These are phyloP conservation scores for Talaromyces nanjingensis DNA, from an alignment of 495 filamentous ascomycete genomes.

Conservation along the genomic window DNA sequence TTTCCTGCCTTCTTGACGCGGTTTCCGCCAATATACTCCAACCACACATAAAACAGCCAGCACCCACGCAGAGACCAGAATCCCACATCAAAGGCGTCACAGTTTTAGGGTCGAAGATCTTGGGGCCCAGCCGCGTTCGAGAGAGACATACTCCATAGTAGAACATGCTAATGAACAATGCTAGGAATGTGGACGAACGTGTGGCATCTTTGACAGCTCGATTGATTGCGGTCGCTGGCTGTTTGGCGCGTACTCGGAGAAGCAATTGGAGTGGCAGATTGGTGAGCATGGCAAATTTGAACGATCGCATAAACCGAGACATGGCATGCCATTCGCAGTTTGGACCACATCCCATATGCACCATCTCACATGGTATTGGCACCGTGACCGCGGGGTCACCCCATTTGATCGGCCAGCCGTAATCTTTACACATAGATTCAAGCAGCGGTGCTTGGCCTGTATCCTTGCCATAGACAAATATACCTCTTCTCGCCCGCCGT, in stretches of 20 bases:
- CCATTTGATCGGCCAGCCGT: slow-evolving; percentile 59
- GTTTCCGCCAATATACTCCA: slow-evolving; percentile 79
- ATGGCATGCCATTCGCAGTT: slow-evolving; percentile 75
- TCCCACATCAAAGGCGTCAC: slow-evolving; percentile 55
- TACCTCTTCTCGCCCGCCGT: slow-evolving; percentile 53
- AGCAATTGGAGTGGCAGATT: slow-evolving; percentile 74
- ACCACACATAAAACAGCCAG: slow-evolving; percentile 74
- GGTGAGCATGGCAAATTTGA: slow-evolving; percentile 67
- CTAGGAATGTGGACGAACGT: slow-evolving; percentile 77
- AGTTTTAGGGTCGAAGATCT: slow-evolving; percentile 47
- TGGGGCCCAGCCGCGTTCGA: slow-evolving; percentile 72
- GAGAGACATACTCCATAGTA: slow-evolving; percentile 86
- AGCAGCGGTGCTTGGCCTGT: slow-evolving; percentile 68
- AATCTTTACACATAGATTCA: slow-evolving; percentile 68
- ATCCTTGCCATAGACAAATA: slow-evolving; percentile 69
- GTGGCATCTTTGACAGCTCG: slow-evolving; percentile 53
- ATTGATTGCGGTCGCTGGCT: slow-evolving; percentile 25
- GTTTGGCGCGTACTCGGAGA: slow-evolving; percentile 52
- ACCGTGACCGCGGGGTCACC: slow-evolving; percentile 68
- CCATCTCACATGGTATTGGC: slow-evolving; percentile 81
- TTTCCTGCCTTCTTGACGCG: slow-evolving; percentile 60
- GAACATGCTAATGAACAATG: slow-evolving; percentile 71
- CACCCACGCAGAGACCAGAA: slow-evolving; percentile 64
- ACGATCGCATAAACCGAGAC: slow-evolving; percentile 62
- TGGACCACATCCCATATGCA: slow-evolving; percentile 73